These are phyloP conservation scores for Albugo laibachii DNA, from an alignment of 352 stramenopile species.

Conservation along the genomic window DNA sequence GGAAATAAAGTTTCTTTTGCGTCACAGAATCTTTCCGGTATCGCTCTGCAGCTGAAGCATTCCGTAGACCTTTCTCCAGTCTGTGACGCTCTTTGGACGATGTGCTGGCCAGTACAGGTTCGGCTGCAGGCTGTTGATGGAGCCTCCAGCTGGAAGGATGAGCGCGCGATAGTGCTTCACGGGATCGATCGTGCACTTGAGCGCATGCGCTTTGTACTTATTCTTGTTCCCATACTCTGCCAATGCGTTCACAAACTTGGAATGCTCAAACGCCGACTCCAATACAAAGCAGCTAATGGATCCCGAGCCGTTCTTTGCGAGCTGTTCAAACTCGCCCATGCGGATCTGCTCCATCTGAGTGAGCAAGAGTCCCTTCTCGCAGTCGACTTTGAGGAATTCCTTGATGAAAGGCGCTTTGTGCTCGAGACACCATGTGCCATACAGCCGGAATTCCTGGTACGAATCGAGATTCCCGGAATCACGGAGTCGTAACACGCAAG, in stretches of 20 bases:
- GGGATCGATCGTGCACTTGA: slow-evolving; percentile 18
- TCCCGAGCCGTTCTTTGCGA: slow-evolving; percentile 18
- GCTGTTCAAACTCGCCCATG: slow-evolving; percentile 24
- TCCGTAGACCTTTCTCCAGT: slow-evolving; percentile 41
- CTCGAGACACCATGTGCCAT: not conserved
- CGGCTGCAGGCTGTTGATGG: slow-evolving; percentile 42
- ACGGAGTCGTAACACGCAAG: slow-evolving; percentile 24
- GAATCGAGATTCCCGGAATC: slow-evolving; percentile 19
- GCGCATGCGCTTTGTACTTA: slow-evolving; percentile 16
- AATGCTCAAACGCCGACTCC: slow-evolving; percentile 42
- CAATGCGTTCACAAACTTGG: slow-evolving; percentile 47
- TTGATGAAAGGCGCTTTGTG: not conserved
- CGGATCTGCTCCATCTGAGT: slow-evolving; percentile 18
- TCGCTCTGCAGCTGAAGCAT: slow-evolving; percentile 11
- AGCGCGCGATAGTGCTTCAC: slow-evolving; percentile 28
- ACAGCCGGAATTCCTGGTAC: slow-evolving; percentile 21
- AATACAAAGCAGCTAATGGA: slow-evolving; percentile 36
- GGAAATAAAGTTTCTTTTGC: too few species aligned
- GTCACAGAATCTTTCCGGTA: too few species aligned
- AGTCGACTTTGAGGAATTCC: not conserved
- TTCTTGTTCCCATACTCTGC: slow-evolving; percentile 55
- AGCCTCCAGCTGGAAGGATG: slow-evolving; percentile 43
- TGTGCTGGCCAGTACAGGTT: slow-evolving; percentile 50
- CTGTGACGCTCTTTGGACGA: slow-evolving; percentile 18
- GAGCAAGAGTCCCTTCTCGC: slow-evolving; percentile 11